phyloP scores from a whole-genome alignment of 805 yeast species.

The Naumovozyma castellii region DNA sequence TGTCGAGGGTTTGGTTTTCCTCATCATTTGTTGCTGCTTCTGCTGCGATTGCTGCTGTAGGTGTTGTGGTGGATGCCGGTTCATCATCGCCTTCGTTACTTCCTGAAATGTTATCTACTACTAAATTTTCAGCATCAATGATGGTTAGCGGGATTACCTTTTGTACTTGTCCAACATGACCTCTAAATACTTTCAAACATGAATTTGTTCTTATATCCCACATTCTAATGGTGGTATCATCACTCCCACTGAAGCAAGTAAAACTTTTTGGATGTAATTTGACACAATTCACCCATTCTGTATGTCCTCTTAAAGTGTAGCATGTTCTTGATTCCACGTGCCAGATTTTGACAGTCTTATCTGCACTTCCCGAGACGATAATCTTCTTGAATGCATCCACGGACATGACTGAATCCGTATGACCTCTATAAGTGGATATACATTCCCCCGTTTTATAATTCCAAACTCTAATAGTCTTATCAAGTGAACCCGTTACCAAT shows the following conservation, averaged over 20 bases:
- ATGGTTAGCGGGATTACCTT: constrained; percentile 78
- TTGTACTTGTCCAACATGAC: constrained; percentile 92
- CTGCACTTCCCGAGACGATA: constrained; percentile 91
- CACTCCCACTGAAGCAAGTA: constrained; percentile 78
- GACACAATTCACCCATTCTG: constrained; percentile 86
- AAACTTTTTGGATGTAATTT: constrained; percentile 72
- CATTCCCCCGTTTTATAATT: constrained; percentile 91
- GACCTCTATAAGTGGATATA: constrained; percentile 88
- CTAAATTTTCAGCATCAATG: constrained; percentile 49
- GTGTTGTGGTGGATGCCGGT: too few relatives aligned
- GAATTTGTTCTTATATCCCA: constrained; percentile 83
- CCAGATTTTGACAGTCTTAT: constrained; percentile 89
- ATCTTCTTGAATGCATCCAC: constrained; percentile 74
- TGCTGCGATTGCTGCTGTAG: background rate
- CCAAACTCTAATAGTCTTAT: constrained; percentile 90
- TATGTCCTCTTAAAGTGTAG: constrained; percentile 85
- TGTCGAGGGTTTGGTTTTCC: constrained; percentile 9
- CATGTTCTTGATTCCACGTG: constrained; percentile 90
- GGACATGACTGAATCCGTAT: constrained; percentile 72
- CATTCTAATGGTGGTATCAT: constrained; percentile 86
- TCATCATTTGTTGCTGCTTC: constrained; percentile 1
- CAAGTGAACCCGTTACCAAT: constrained; percentile 85
- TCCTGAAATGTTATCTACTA: constrained; percentile 29
- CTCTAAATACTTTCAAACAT: constrained; percentile 69
- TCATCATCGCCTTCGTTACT: constrained; percentile 8